Evolutionary conservation across 129 eudicot species (phyloP).

Genomic region (Centaurea solstitialis): DNA sequence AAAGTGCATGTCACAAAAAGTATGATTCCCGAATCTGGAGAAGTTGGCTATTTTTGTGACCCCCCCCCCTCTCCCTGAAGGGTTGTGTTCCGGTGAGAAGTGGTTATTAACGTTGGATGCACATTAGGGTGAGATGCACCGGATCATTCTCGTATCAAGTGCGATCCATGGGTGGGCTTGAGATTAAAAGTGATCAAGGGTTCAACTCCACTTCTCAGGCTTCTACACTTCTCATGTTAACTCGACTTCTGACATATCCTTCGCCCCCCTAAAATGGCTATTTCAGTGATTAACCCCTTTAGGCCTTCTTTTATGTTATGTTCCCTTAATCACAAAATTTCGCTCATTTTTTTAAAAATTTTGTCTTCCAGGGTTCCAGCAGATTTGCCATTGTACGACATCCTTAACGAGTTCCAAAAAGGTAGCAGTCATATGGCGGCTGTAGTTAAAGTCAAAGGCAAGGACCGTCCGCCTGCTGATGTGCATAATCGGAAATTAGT

Average conservation of each 20-base stretch:
- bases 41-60: background rate
- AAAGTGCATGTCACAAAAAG: background rate
- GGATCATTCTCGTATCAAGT: no score
- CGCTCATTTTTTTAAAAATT: background rate
- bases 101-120: no score
- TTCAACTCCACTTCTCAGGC: no score
- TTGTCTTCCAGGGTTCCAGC: constrained; percentile 73
- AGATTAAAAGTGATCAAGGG: no score
- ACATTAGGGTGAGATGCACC: no score
- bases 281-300: background rate
- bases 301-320: background rate
- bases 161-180: no score
- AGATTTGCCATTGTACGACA: constrained; percentile 94
- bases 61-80: background rate
- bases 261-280: no score
- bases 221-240: no score
- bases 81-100: no score
- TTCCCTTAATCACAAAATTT: background rate
- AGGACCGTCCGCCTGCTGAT: constrained; percentile 33
- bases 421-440: constrained; percentile 99
- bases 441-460: constrained; percentile 75
- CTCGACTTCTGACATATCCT: no score
- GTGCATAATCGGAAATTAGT: constrained; percentile 23
- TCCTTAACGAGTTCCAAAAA: constrained; percentile 93
- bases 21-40: background rate